Percentiles rank a stretch among this genome's conserved stretches.
Conservation (phyloP, 2,329 filamentous ascomycete genomes). For the Alternaria solani region DNA sequence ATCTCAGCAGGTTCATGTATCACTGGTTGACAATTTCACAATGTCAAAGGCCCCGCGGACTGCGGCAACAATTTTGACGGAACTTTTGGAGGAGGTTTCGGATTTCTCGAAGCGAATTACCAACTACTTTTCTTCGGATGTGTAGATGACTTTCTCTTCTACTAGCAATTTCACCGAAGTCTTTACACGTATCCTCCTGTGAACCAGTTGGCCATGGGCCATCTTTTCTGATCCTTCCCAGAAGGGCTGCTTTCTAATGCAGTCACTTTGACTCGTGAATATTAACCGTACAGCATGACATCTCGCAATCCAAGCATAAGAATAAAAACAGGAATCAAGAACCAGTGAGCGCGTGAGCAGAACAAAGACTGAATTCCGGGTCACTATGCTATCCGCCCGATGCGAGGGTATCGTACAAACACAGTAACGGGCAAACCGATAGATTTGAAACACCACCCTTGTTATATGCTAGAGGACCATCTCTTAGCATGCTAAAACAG, state of each 20-base stretch:
- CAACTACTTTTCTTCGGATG: slow-evolving; percentile 4
- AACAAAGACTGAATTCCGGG: background rate
- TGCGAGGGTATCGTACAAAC: slow-evolving; percentile 11
- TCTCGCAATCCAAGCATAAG: background rate
- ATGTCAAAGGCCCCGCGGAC: slow-evolving; percentile 15
- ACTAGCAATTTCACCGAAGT: background rate
- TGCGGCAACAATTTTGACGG: slow-evolving; percentile 26
- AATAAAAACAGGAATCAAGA: background rate
- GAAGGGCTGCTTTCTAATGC: background rate
- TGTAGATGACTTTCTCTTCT: slow-evolving; percentile 26
- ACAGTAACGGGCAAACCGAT: background rate
- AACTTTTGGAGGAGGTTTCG: slow-evolving; percentile 33
- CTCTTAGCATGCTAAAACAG: background rate
- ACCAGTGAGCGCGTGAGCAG: background rate
- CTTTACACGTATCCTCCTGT: background rate
- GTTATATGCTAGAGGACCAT: background rate
- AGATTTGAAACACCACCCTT: background rate
- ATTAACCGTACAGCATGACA: background rate
- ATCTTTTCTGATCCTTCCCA: slow-evolving; percentile 2
- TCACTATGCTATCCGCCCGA: background rate
- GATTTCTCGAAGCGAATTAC: slow-evolving; percentile 13
- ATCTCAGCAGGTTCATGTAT: slow-evolving; percentile 4
- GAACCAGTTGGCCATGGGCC: background rate
- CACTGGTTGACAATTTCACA: slow-evolving; percentile 35
- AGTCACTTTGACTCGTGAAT: background rate